phyloP scores from a whole-genome alignment of 2,329 filamentous ascomycete species.

The Aspergillus sp. region DNA sequence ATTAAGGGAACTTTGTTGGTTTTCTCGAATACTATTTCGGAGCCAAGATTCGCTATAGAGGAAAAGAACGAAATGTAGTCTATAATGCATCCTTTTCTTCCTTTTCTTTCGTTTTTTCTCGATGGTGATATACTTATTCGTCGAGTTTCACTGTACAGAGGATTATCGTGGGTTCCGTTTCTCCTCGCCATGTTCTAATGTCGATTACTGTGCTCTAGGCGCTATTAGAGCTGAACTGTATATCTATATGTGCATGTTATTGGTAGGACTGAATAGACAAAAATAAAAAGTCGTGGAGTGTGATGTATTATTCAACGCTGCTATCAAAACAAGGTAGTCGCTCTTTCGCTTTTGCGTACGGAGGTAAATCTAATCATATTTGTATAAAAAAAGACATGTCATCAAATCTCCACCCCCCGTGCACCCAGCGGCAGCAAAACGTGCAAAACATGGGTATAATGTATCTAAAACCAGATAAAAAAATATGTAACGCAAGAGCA shows the following conservation, averaged over 20 bases:
- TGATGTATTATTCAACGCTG: neutral
- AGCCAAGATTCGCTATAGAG: neutral
- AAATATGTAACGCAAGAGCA: neutral
- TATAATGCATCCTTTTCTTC: slow-evolving; percentile 7
- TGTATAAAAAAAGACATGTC: neutral
- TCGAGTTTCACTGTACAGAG: slow-evolving; percentile 5
- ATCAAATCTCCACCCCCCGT: neutral
- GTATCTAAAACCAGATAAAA: neutral
- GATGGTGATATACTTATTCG: neutral
- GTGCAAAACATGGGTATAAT: neutral
- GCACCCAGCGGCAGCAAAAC: neutral
- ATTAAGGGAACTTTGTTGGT: neutral
- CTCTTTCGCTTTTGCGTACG: neutral
- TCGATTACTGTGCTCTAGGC: neutral
- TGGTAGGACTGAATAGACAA: slow-evolving; percentile 7
- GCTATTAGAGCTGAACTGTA: slow-evolving; percentile 1
- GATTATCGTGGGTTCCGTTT: neutral
- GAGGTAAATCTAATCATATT: neutral
- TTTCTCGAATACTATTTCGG: neutral
- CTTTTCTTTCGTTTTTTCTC: neutral
- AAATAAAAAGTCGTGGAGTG: neutral
- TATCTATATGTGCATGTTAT: slow-evolving; percentile 6
- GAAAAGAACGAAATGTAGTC: slow-evolving; percentile 1
- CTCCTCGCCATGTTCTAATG: neutral
- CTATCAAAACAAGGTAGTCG: neutral